Conservation (phyloP, 2,329 filamentous ascomycete genomes). For the Rugonectria rugulosa region DNA sequence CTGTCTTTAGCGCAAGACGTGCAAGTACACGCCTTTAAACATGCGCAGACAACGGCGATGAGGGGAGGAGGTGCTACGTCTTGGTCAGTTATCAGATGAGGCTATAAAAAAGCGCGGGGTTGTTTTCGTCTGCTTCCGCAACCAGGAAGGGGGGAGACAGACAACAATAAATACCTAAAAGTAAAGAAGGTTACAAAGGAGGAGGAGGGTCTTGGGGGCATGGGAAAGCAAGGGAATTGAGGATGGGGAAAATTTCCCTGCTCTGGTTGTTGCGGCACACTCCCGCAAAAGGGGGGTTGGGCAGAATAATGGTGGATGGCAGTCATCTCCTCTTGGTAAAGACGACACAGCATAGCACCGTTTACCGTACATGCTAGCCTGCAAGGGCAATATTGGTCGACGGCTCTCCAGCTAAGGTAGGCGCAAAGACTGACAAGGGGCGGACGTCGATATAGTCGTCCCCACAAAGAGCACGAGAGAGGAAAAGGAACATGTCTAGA, state of each 20-base stretch:
- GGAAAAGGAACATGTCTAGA: background rate
- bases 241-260: conserved; percentile 4
- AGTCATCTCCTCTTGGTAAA: conserved; percentile 15
- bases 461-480: background rate
- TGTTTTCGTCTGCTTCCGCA: background rate
- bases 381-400: conserved; percentile 4
- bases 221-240: background rate
- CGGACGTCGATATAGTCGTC: conserved; percentile 15
- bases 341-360: conserved; percentile 5
- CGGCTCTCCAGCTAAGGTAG: conserved; percentile 2
- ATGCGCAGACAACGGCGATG: conserved; percentile 23
- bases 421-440: background rate
- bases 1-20: conserved; percentile 35
- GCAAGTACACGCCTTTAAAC: conserved; percentile 23
- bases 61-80: background rate
- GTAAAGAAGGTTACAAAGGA: background rate
- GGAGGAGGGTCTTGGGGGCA: background rate
- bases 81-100: background rate
- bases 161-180: conserved; percentile 1
- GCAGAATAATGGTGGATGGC: conserved; percentile 6
- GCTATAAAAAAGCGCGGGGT: background rate
- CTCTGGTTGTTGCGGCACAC: conserved; percentile 4
- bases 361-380: conserved; percentile 10
- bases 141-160: conserved; percentile 10
- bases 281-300: background rate